These are phyloP conservation scores for Huiozyma sinensis DNA, from an alignment of 805 yeast species.

Conservation along the genomic window DNA sequence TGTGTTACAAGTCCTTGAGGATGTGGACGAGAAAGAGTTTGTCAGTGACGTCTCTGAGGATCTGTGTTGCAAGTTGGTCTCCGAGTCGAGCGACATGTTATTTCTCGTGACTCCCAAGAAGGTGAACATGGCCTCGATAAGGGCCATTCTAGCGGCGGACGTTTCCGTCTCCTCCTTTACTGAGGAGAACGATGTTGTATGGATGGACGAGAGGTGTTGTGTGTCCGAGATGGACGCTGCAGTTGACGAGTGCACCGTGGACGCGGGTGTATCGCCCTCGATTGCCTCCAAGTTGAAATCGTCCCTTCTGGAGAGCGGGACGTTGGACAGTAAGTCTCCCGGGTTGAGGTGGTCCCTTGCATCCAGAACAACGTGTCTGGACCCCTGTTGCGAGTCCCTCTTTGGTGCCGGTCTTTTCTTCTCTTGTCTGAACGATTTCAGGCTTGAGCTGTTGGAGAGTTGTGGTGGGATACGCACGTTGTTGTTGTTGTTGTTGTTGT, in stretches of 20 bases:
- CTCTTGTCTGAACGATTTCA: not conserved
- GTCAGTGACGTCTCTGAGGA: not conserved
- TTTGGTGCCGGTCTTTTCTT: not conserved
- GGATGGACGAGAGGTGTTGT: not conserved
- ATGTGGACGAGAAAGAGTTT: constrained; percentile 7
- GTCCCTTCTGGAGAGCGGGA: constrained; percentile 46
- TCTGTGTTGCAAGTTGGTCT: not conserved
- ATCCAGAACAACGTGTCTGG: constrained; percentile 42
- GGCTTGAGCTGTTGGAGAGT: not conserved
- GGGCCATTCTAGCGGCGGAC: constrained; percentile 46
- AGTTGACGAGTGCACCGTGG: not conserved
- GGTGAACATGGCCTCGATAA: constrained; percentile 61
- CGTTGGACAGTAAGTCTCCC: constrained; percentile 76
- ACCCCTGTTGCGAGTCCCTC: constrained; percentile 8
- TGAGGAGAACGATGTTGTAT: constrained; percentile 33
- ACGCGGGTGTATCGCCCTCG: not conserved
- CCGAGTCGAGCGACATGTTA: constrained; percentile 5
- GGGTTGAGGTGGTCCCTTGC: constrained; percentile 58
- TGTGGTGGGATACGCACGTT: not conserved
- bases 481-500: not conserved
- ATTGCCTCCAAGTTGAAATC: not conserved
- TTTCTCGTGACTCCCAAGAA: constrained; percentile 51
- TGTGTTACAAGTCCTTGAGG: constrained; percentile 10
- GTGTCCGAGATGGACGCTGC: not conserved
- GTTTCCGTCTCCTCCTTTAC: constrained; percentile 68